Base-by-base conservation (phyloP, 1,284 basidiomycete species). In the Cutaneotrichosporon daszewskae region DNA sequence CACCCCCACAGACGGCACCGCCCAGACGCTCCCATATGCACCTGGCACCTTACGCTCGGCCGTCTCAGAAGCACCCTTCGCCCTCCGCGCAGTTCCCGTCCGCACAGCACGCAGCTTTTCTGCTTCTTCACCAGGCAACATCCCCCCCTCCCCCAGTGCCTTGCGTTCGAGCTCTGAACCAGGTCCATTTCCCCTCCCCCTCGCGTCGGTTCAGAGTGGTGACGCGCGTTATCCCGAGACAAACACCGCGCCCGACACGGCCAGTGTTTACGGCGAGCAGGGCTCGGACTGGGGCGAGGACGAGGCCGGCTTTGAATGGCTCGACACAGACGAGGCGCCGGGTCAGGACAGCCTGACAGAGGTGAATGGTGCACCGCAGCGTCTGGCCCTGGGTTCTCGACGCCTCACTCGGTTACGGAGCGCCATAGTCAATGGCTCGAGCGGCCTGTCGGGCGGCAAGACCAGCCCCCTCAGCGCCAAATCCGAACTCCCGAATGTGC, bases 281-380 rank as follows among this genome's bases (percentile, higher is more conserved):
- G 67, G 67, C 5, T 55, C 54, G 14, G 67, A 69, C 39, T 69
- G 67, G 67, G 67, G 65, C 10, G 65, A 69, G 11, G 67, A 68
- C 44, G 66, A 69, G 42, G 54, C 50, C 19, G 54, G 54, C 6
- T 66, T 62, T 27, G 67, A 68, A 49, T 69, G 67, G 67, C 36
- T 68, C 19, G 67, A 69, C 46, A 57, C 49, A 23, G 43, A 58
- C 13, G 54, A 48, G 10, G 51, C 48, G 19, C 57, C 55, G 1
- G 56, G 13, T n/a, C n/a, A n/a, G n/a, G n/a, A n/a, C n/a, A n/a
- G n/a, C n/a, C n/a, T n/a, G n/a, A n/a, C n/a, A n/a, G n/a, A n/a
- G n/a, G n/a, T n/a, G n/a, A n/a, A n/a, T n/a, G n/a, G n/a, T n/a
- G n/a, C n/a, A n/a, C n/a, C n/a, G n/a, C n/a, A n/a, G n/a, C n/a